Base-by-base conservation (phyloP, 2,329 filamentous ascomycete species). In the Zymoseptoria ardabiliae region DNA sequence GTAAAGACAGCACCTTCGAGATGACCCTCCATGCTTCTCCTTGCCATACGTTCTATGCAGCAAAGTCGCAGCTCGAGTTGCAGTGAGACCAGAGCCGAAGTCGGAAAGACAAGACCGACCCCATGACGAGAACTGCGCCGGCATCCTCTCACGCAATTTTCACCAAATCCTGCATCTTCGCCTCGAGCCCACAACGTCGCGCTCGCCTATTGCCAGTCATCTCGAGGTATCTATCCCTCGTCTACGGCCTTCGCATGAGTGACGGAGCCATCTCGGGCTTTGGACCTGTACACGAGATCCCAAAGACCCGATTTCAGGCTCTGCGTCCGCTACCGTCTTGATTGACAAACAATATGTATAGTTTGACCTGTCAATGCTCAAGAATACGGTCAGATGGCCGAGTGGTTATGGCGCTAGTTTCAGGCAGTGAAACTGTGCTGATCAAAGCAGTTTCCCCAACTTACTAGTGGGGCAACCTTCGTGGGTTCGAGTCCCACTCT, bases 401-500 rank as follows among this genome's bases (percentile, higher is more conserved):
- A 65, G 63, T 65, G 63, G 63, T 65, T 65, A 65, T 65, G 63
- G 63, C 61, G 63, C 63, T 65, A 57, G 54, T 53, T 63, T 65
- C 61, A 65, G 61, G 63, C 61, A 48, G 49, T 50, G 48, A 59
- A 60, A 65, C 54, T 59, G 58, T 59, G 63, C 59, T 57, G 61
- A 61, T 58, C 55, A 58, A 54, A 49, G 57, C 45, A 61, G 58
- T 66, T 45, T 13, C 13, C 35, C 35, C 35, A 45, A 45, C 35
- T n/a, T 45, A 65, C 66, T 68, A 68, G 66, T 68, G 62, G 62
- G 55, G 60, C 20, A 64, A 60, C 54, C 60, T 52, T 57, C 64
- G 64, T 68, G 66, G 66, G 67, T 69, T 69, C 67, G 65, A 69
- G 61, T 68, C 66, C 66, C 65, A 68, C 65, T 62, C 59, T 65